Conservation (phyloP, 2,329 filamentous ascomycete species). For the Scedosporium dehoogii region DNA sequence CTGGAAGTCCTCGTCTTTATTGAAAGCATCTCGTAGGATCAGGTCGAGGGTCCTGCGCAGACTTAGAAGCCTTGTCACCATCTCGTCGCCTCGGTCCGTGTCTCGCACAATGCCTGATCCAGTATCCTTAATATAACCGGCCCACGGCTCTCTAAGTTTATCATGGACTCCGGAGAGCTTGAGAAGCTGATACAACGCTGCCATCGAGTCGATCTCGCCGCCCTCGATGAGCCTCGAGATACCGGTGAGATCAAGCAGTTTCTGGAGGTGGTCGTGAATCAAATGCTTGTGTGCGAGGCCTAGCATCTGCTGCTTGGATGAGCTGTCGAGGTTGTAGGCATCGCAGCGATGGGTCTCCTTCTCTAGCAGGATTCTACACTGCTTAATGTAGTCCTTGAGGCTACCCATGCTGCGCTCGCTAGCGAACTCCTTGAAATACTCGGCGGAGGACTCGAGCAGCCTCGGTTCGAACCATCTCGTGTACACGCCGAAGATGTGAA, state of each 20-base stretch:
- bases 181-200: constrained; percentile 69
- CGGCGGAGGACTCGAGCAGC: constrained; percentile 57
- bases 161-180: constrained; percentile 60
- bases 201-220: constrained; percentile 59
- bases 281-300: constrained; percentile 63
- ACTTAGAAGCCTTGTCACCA: constrained; percentile 74
- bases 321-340: constrained; percentile 69
- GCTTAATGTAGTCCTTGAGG: constrained; percentile 66
- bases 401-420: constrained; percentile 51
- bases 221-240: constrained; percentile 65
- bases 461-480: constrained; percentile 66
- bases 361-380: constrained; percentile 58
- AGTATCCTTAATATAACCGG: constrained; percentile 64
- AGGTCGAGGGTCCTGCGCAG: constrained; percentile 72
- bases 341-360: constrained; percentile 70
- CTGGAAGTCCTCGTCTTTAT: constrained; percentile 63
- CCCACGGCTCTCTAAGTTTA: constrained; percentile 63
- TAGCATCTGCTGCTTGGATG: constrained; percentile 69
- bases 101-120: constrained; percentile 74
- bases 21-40: constrained; percentile 68
- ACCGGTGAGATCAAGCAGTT: constrained; percentile 55
- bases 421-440: constrained; percentile 62
- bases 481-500: constrained; percentile 80
- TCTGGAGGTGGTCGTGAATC: constrained; percentile 56
- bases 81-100: constrained; percentile 66